phyloP scores from a whole-genome alignment of 1,284 basidiomycete species.

The Microbotryum lychnidis-dioicae region DNA sequence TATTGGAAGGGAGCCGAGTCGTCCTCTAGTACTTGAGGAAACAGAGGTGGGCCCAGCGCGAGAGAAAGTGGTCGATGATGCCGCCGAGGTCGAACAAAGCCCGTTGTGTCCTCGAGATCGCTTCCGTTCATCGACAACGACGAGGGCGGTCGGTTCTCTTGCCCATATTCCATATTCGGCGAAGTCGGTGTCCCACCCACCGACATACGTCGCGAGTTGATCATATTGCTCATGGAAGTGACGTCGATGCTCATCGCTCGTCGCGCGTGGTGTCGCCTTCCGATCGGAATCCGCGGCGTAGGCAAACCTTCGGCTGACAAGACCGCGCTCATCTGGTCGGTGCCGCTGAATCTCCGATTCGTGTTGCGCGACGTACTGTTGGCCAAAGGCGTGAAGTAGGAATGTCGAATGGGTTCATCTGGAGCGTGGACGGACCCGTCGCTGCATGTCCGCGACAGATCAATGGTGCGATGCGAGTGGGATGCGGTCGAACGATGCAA shows the following conservation, averaged over 20 bases:
- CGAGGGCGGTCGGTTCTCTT: not conserved
- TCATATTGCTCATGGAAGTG: not conserved
- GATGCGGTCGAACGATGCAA: constrained; percentile 2
- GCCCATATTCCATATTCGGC: no score
- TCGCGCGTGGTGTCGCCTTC: constrained; percentile 9
- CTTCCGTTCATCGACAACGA: not conserved
- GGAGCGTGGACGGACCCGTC: no score
- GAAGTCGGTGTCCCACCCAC: no score
- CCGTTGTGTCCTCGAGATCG: constrained; percentile 11
- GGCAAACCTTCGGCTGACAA: not conserved
- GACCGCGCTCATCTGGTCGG: not conserved
- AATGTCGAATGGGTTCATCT: no score
- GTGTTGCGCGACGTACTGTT: not conserved
- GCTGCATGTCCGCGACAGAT: no score
- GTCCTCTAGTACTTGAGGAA: constrained; percentile 23
- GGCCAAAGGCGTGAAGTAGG: no score
- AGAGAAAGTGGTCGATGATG: constrained; percentile 27
- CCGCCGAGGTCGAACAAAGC: constrained; percentile 7
- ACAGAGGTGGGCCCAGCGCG: constrained; percentile 26
- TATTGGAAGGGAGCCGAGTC: constrained; percentile 1
- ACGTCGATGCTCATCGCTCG: constrained; percentile 28
- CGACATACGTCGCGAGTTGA: not conserved
- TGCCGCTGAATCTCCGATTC: not conserved
- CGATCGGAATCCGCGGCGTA: constrained; percentile 8
- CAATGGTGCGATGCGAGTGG: no score